phyloP scores from a whole-genome alignment of 768 basidiomycete species.

The Boletellus ananiceps region DNA sequence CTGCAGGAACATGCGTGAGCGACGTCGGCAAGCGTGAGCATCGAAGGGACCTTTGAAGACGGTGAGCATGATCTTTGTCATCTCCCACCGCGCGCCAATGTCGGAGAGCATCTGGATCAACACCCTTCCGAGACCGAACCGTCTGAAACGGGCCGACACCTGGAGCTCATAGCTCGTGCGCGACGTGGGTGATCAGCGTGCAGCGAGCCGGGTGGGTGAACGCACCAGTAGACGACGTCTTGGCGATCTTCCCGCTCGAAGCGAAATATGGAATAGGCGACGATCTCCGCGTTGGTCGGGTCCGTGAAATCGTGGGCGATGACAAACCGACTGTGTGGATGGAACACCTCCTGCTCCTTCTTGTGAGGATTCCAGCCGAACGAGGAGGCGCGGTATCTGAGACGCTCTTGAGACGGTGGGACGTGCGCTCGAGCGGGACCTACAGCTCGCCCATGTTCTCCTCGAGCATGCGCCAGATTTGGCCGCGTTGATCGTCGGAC shows the following conservation, averaged over 20 bases:
- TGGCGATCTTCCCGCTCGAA: constrained; percentile 66
- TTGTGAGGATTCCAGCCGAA: constrained; percentile 60
- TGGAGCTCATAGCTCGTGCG: constrained; percentile 72
- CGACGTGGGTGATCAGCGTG: not conserved
- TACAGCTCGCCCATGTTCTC: constrained; percentile 53
- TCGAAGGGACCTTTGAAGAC: constrained; percentile 59
- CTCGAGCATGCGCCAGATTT: constrained; percentile 51
- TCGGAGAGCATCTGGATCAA: constrained; percentile 47
- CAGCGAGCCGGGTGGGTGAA: not conserved
- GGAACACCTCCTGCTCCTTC: constrained; percentile 60
- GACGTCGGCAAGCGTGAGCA: not conserved
- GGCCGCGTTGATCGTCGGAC: constrained; percentile 31
- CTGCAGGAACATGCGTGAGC: constrained; percentile 28
- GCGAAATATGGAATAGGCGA: constrained; percentile 57
- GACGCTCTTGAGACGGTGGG: not conserved
- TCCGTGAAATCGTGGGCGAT: constrained; percentile 29
- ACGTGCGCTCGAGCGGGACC: not conserved
- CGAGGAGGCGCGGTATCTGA: constrained; percentile 53
- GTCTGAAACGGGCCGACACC: constrained; percentile 39
- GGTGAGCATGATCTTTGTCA: constrained; percentile 74
- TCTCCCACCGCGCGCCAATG: constrained; percentile 48
- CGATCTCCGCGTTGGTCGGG: constrained; percentile 19
- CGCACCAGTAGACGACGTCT: constrained; percentile 67
- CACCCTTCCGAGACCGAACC: constrained; percentile 55
- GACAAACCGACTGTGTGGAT: constrained; percentile 56